Percentiles rank a stretch among this genome's conserved stretches.
phyloP scores from a whole-genome alignment of 805 yeast species.

The Torulaspora gathmanii region DNA sequence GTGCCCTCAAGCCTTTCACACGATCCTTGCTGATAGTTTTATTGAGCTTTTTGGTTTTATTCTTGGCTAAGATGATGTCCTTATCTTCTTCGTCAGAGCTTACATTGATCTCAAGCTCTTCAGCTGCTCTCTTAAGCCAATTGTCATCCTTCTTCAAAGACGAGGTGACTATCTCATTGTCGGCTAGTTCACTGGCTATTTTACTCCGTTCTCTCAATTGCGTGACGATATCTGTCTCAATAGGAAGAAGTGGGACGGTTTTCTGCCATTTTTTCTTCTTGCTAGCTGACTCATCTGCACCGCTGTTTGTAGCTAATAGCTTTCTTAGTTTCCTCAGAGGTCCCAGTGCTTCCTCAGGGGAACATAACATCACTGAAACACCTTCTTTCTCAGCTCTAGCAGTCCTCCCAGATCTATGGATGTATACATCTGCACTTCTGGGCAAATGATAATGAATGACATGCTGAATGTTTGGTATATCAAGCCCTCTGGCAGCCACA shows the following conservation, averaged over 20 bases:
- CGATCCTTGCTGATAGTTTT: conserved; percentile 52
- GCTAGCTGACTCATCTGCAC: conserved; percentile 14
- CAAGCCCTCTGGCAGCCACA: conserved; percentile 97
- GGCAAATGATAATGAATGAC: conserved; percentile 96
- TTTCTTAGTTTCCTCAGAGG: conserved; percentile 73
- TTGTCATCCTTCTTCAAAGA: conserved; percentile 62
- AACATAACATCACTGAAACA: conserved; percentile 88
- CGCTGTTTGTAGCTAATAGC: conserved; percentile 39
- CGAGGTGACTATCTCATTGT: conserved; percentile 56
- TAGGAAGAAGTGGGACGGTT: conserved; percentile 64
- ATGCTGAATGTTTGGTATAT: conserved; percentile 84
- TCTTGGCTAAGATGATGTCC: conserved; percentile 49
- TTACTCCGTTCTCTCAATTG: conserved; percentile 66
- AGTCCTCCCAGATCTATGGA: conserved; percentile 97
- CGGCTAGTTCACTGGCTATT: conserved; percentile 72
- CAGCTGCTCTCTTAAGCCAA: conserved; percentile 90
- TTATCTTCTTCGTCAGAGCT: conserved; percentile 59
- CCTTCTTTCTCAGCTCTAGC: conserved; percentile 93
- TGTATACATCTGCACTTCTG: conserved; percentile 86
- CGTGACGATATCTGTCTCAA: conserved; percentile 67
- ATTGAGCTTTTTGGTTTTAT: conserved; percentile 50
- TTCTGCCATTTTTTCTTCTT: conserved; percentile 43
- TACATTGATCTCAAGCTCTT: conserved; percentile 80
- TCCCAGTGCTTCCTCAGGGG: conserved; percentile 90
- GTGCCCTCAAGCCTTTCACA: conserved; percentile 42